These are phyloP conservation scores for Phlebopus sp. DNA, from an alignment of 1,284 basidiomycete genomes.

Conservation along the genomic window DNA sequence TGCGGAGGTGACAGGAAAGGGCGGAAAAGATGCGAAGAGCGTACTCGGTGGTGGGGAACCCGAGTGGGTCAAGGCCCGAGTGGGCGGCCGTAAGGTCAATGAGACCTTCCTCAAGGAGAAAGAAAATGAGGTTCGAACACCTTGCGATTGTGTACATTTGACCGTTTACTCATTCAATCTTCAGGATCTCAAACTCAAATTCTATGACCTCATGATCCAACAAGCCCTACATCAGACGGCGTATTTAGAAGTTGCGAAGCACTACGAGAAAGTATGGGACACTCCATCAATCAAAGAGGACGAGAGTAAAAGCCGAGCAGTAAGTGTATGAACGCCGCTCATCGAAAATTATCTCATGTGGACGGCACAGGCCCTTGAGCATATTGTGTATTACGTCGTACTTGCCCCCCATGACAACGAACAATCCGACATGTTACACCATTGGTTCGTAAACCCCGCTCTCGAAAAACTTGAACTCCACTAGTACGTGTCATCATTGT, in stretches of 20 bases:
- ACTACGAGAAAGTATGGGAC: slow-evolving; percentile 96
- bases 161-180: slow-evolving; percentile 8
- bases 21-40: slow-evolving; percentile 58
- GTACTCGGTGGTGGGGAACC: slow-evolving; percentile 67
- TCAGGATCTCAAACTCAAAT: slow-evolving; percentile 94
- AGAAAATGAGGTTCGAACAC: slow-evolving; percentile 70
- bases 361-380: slow-evolving; percentile 74
- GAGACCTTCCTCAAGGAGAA: slow-evolving; percentile 89
- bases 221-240: slow-evolving; percentile 82
- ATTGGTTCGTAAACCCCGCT: slow-evolving; percentile 77
- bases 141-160: not conserved
- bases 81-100: slow-evolving; percentile 93
- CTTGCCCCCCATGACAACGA: slow-evolving; percentile 95
- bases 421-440: slow-evolving; percentile 94
- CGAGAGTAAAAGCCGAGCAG: slow-evolving; percentile 69
- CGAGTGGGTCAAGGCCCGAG: slow-evolving; percentile 90
- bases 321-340: slow-evolving; percentile 37
- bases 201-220: slow-evolving; percentile 95
- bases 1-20: slow-evolving; percentile 44
- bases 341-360: slow-evolving; percentile 7
- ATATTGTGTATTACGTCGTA: slow-evolving; percentile 93
- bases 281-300: slow-evolving; percentile 90
- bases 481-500: slow-evolving; percentile 55
- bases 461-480: slow-evolving; percentile 82
- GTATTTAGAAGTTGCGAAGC: slow-evolving; percentile 93